A percentile compares a stretch with the other conserved stretches of the same genome.
Conservation (phyloP, 495 filamentous ascomycete species). For the Clavariopsis aquatica region DNA sequence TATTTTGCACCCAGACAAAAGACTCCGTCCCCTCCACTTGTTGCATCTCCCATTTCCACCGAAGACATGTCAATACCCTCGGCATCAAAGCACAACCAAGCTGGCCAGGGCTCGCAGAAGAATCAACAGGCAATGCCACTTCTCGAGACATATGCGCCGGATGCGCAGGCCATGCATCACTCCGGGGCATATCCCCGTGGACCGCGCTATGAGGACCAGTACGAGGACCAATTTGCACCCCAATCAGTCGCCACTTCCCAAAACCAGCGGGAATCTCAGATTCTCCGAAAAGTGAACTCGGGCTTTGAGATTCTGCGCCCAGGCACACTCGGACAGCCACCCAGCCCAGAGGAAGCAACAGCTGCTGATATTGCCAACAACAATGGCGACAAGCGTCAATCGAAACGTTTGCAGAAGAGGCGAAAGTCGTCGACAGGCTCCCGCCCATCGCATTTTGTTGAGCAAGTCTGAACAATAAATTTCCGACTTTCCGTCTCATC, state of each 20-base stretch:
- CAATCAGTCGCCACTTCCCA: slow-evolving; percentile 29
- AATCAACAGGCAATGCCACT: slow-evolving; percentile 32
- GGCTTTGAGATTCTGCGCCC: slow-evolving; percentile 64
- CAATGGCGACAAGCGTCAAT: slow-evolving; percentile 41
- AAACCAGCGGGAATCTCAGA: slow-evolving; percentile 49
- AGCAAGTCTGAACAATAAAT: slow-evolving; percentile 18
- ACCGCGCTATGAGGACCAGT: slow-evolving; percentile 15
- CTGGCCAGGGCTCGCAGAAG: slow-evolving; percentile 21
- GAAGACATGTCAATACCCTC: slow-evolving; percentile 2
- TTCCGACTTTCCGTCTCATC: background rate
- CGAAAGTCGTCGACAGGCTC: slow-evolving; percentile 24
- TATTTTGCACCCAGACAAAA: slow-evolving; percentile 40
- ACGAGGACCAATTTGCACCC: slow-evolving; percentile 7
- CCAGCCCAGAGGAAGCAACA: slow-evolving; percentile 16
- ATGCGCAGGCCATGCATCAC: background rate
- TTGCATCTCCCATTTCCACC: background rate
- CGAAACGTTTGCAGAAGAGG: slow-evolving; percentile 40
- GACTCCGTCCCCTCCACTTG: slow-evolving; percentile 30
- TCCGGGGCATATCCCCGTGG: slow-evolving; percentile 33
- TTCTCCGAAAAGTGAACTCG: slow-evolving; percentile 59
- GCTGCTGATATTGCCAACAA: slow-evolving; percentile 7
- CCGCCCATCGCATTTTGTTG: slow-evolving; percentile 25
- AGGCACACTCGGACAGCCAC: slow-evolving; percentile 48
- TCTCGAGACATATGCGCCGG: slow-evolving; percentile 27
- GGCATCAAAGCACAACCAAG: slow-evolving; percentile 11